Evolutionary conservation across 75 land plant genomes (phyloP), one percentile per base, ranked within the genome.

Genomic region (Picea sitchensis): DNA sequence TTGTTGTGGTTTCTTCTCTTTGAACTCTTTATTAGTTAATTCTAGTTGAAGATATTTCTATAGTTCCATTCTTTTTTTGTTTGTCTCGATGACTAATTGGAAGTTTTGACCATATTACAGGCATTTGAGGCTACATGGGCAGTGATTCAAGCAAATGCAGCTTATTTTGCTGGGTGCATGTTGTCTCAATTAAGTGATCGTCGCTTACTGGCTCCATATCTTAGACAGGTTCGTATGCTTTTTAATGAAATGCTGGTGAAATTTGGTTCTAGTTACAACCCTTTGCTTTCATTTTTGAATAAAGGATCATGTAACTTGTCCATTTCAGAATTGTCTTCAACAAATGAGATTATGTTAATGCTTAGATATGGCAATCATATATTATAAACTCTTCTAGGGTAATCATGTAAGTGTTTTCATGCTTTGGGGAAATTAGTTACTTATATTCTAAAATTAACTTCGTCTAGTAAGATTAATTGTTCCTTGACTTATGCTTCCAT

Each of bases 121-220:
- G 94, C 95, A 54, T 97, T 92, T 82, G 99, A 97, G 73, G 87
- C 92, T 67, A 90, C 95, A 14, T 94, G 94, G 95, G 92, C 98
- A 30, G 68, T 86, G 18, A 94, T 97, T 61, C 95, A 97, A 73
- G 99, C 98, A 76, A 97, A 97, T 87, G 99, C 98, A 8, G 86
- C 93, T 31, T 90, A 89, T 77, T 91, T 95, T 67, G 83, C 92
- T 38, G 84, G 93, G 65, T 84, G 91, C 81, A 80, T 97, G 65
- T 82, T 97, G 1, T 80, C 95, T 71, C 80, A 88, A 78, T 79
- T 88, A 21, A 84, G 83, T 73, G 99, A 92, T 78, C 88, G 82
- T 8, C 89, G 85, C 67, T 82, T 87, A 13, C 74, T 86, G 75
- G 80, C 91, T 58, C 83, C 85, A 21, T 91, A 92, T 71, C 84